A percentile compares a stretch with the other conserved stretches of the same genome.
phyloP scores from a whole-genome alignment of 371 early-diverging fungal species.

The Neoconidiobolus thromboides region DNA sequence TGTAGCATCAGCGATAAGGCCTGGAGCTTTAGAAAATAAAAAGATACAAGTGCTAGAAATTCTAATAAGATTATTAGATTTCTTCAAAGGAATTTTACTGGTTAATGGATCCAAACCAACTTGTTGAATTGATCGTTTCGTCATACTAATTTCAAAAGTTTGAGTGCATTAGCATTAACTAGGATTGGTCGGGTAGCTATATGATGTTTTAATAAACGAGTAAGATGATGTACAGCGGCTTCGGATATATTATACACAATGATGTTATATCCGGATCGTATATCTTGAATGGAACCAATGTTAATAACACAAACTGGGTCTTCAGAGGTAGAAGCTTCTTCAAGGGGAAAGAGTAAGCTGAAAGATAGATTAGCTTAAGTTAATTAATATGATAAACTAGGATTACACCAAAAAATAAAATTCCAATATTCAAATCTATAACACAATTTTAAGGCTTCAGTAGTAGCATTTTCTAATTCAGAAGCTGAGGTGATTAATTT shows the following conservation, averaged over 20 bases:
- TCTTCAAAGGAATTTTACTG: constrained; percentile 33
- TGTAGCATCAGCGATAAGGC: constrained; percentile 62
- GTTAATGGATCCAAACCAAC: neutral
- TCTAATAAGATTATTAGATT: constrained; percentile 64
- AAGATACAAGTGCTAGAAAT: constrained; percentile 70
- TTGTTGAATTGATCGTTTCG: constrained; percentile 25
- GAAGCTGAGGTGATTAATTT: constrained; percentile 27
- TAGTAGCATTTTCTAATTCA: constrained; percentile 17
- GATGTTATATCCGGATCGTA: constrained; percentile 31
- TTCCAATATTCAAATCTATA: constrained; percentile 74
- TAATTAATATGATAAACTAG: constrained; percentile 31
- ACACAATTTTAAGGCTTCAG: constrained; percentile 12
- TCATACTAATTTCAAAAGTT: constrained; percentile 74
- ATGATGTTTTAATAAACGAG: constrained; percentile 41
- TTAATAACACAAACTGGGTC: constrained; percentile 57
- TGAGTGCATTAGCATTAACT: constrained; percentile 82
- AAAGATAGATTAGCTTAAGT: neutral
- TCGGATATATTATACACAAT: constrained; percentile 63
- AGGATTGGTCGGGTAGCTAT: constrained; percentile 43
- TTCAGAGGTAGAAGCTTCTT: constrained; percentile 31
- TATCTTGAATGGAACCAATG: constrained; percentile 64
- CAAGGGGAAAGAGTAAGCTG: constrained; percentile 52
- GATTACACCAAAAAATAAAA: constrained; percentile 54
- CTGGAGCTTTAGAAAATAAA: constrained; percentile 47
- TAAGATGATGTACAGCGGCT: constrained; percentile 60